Evolutionary conservation across 192 early-diverging fungal species (phyloP), one percentile per base, ranked within the genome.

Genomic region (Entomortierella lignicola): DNA sequence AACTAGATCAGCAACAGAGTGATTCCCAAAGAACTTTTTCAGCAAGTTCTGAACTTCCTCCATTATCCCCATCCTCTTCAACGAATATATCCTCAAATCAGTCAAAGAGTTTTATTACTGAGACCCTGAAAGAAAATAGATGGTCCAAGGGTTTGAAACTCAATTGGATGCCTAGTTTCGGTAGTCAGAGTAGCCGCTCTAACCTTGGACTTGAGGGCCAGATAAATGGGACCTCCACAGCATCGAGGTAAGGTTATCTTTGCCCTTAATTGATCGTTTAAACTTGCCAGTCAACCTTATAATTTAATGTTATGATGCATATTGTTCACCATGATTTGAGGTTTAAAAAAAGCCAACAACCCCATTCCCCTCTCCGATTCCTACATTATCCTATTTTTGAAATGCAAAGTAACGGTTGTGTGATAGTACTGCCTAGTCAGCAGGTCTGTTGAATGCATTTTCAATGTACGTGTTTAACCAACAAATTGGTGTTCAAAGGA

Each of bases 91-190:
- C 66, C 43, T 57, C 55, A 44, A 30, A 50, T 30, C 56, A 25
- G n/a, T n/a, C 72, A 17, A 58, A 56, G 23, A 52, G 41, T 21
- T 61, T 60, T 6, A 61, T 77, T 39, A 57, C 60, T 2, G 72
- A 77, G 26, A 57, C 72, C 2, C 50, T 68, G 27, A 67, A 68
- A 58, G 72, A 77, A 56, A 55, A 77, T n/a, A 55, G 72, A 21
- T 77, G 72, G 72, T 63, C 73, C 31, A 77, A 77, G 30, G 60
- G 66, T 7, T 26, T 68, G 44, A 68, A 50, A 23, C 26, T 77
- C 27, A 77, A 77, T 44, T 69, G 66, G 66, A 55, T 67, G 31
- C 43, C 73, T 10, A 32, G 31, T 17, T 44, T 66, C 52, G 50
- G 72, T 23, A 55, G 43, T 20, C 53, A 54, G 31, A 54, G 48